Base-by-base conservation (phyloP, 2,329 filamentous ascomycete genomes). In the Plectosphaerella sp. region DNA sequence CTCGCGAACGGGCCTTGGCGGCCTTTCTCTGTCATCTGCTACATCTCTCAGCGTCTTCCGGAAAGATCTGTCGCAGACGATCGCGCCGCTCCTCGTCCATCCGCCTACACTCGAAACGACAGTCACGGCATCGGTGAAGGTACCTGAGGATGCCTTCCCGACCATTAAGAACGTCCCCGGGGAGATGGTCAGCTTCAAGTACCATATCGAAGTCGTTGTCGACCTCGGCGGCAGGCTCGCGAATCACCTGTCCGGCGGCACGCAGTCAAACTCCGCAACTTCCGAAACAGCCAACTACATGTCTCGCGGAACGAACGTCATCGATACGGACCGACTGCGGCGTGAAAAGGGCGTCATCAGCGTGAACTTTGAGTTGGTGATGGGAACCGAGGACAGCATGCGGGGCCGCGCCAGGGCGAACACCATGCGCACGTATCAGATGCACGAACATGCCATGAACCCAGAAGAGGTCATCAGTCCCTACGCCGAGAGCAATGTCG, bases 171-270 rank as follows among this genome's bases (percentile, higher is more conserved):
- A 86, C 51, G 91, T 97, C 0, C 94, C 94, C 0, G 91, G 93
- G 4, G 87, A 89, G 35, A 94, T 97, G 86, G 94, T 99, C 58
- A 91, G 87, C 61, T 97, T 99, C 74, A 90, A 87, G 59, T 97
- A 99, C 64, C 89, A 92, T 59, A 80, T 97, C 18, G 94, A 99
- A 68, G 89, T 97, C 3, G 86, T 97, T 25, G 83, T 97, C 20
- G 94, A 99, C 64, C 78, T 97, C 1, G 92, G 94, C 46, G 93
- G 93, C 37, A 94, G 91, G 65, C 73, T 97, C 41, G 83, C 86
- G 2, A 83, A 83, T n/a, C 84, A 91, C 57, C 69, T 83, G 48
- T 87, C 91, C 61, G 79, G 84, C 42, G 80, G 82, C 58, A 71
- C 85, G 16, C 80, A 82, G 72, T 64, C 73, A 62, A 54, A 58